Conservation (phyloP, 345 rosid genomes). For the Turritis glabra region DNA sequence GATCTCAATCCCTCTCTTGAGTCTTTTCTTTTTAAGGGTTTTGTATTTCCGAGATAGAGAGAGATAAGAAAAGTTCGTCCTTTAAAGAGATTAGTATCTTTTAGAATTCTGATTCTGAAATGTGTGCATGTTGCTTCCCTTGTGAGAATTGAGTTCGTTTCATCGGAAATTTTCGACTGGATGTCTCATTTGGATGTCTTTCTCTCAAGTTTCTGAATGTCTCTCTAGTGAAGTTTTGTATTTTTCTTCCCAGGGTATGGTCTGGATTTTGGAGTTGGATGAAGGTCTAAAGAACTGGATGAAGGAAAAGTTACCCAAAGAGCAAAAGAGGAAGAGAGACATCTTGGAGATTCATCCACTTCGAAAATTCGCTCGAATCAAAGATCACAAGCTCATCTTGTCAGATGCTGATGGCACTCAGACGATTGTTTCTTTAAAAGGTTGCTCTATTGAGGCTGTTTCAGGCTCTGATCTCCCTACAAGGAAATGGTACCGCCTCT, state of each 20-base stretch:
- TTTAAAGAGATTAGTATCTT: background rate
- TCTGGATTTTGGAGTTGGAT: conserved; percentile 82
- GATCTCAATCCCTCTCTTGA: background rate
- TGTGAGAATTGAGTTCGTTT: conserved; percentile 11
- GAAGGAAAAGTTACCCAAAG: conserved; percentile 50
- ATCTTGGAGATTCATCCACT: conserved; percentile 66
- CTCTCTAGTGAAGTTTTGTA: conserved; percentile 9
- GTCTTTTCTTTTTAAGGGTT: background rate
- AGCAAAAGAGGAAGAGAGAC: conserved; percentile 63
- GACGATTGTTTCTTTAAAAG: conserved; percentile 48
- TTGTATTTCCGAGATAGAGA: background rate
- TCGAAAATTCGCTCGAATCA: conserved; percentile 57
- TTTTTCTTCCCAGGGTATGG: conserved; percentile 54
- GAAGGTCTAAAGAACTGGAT: conserved; percentile 50
- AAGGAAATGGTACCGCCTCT: conserved; percentile 68
- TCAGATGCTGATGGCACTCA: conserved; percentile 54
- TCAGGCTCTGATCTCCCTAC: conserved; percentile 70
- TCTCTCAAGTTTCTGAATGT: background rate
- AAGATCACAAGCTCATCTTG: conserved; percentile 56
- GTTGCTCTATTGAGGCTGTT: conserved; percentile 75
- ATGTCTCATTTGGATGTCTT: background rate
- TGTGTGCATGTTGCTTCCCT: conserved; percentile 25
- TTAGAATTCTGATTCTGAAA: background rate
- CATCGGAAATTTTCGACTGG: background rate
- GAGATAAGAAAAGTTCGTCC: background rate